Evolutionary conservation across 176 grass and related monocot genomes (phyloP).

Genomic region (Bothriochloa decipiens): DNA sequence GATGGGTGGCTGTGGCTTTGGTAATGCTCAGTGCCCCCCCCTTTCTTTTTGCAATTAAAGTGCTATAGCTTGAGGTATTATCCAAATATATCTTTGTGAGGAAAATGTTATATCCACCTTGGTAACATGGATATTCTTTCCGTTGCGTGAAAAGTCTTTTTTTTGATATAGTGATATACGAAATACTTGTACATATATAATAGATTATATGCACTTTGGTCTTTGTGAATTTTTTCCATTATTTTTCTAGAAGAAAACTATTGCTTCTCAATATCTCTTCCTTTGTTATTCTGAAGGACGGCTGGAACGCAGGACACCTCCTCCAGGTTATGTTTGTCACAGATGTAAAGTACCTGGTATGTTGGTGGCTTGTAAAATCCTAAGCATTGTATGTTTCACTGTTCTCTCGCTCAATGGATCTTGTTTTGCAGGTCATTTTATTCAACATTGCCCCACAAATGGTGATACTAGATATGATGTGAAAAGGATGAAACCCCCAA

Average conservation of each 20-base stretch:
- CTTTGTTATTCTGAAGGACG: constrained; percentile 64
- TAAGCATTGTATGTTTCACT: constrained; percentile 19
- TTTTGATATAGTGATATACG: neutral
- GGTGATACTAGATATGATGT: constrained; percentile 87
- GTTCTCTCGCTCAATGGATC: constrained; percentile 20
- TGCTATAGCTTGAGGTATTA: constrained; percentile 8
- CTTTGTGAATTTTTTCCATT: neutral
- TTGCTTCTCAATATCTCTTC: constrained; percentile 21
- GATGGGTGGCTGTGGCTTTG: constrained; percentile 84
- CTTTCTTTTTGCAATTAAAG: constrained; percentile 23
- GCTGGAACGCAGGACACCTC: constrained; percentile 71
- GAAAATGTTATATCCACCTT: constrained; percentile 4
- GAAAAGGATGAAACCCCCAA: constrained; percentile 92
- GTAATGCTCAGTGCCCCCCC: constrained; percentile 49
- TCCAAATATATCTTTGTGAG: neutral
- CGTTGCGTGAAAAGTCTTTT: neutral
- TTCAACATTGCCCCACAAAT: constrained; percentile 98
- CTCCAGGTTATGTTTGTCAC: constrained; percentile 96
- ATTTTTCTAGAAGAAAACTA: neutral
- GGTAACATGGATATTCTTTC: constrained; percentile 12
- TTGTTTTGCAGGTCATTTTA: constrained; percentile 85
- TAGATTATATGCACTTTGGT: neutral
- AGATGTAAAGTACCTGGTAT: constrained; percentile 98
- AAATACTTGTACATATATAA: neutral
- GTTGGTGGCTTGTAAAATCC: constrained; percentile 32